Percentiles rank a stretch among this genome's conserved stretches.
phyloP scores from a whole-genome alignment of 2,329 filamentous ascomycete species.

The Thielaviopsis punctulata region DNA sequence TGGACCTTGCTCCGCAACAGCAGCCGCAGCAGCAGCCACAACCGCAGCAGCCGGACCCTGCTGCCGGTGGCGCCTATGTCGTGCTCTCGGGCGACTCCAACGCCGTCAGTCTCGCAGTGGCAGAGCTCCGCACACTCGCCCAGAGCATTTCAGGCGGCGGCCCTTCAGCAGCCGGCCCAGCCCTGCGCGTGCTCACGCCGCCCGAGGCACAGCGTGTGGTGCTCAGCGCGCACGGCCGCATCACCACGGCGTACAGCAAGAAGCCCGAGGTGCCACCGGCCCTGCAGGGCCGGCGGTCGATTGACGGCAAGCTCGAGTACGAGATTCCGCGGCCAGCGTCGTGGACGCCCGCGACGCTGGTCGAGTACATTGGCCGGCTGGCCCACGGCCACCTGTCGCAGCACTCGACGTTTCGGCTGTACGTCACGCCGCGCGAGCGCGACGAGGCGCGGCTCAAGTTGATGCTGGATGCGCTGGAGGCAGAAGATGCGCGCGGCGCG shows the following conservation, averaged over 20 bases:
- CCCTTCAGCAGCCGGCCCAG: slow-evolving; percentile 12
- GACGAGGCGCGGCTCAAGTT: slow-evolving; percentile 23
- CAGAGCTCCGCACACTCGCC: slow-evolving; percentile 6
- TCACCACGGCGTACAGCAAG: slow-evolving; percentile 9
- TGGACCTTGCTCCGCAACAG: neutral
- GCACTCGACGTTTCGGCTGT: slow-evolving; percentile 20
- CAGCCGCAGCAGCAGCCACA: too few species aligned
- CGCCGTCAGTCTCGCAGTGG: slow-evolving; percentile 17
- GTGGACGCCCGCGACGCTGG: slow-evolving; percentile 27
- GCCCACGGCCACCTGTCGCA: slow-evolving; percentile 22
- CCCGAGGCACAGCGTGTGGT: neutral
- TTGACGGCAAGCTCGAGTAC: slow-evolving; percentile 15
- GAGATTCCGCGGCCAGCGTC: slow-evolving; percentile 21
- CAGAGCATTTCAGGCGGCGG: slow-evolving; percentile 21
- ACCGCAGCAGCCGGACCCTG: neutral
- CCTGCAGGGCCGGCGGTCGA: slow-evolving; percentile 18
- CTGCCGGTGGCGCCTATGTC: slow-evolving; percentile 14
- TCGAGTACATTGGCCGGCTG: slow-evolving; percentile 26
- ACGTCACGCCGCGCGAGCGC: slow-evolving; percentile 20
- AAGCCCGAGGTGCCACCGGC: neutral
- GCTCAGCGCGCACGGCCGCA: slow-evolving; percentile 4
- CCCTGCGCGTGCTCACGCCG: neutral
- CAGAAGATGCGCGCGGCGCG: slow-evolving; percentile 18
- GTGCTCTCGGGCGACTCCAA: slow-evolving; percentile 20
- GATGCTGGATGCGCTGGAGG: slow-evolving; percentile 23